A percentile compares a stretch with the other conserved stretches of the same genome.
phyloP scores from a whole-genome alignment of 305 asterid species.

The Coffea humblotiana region DNA sequence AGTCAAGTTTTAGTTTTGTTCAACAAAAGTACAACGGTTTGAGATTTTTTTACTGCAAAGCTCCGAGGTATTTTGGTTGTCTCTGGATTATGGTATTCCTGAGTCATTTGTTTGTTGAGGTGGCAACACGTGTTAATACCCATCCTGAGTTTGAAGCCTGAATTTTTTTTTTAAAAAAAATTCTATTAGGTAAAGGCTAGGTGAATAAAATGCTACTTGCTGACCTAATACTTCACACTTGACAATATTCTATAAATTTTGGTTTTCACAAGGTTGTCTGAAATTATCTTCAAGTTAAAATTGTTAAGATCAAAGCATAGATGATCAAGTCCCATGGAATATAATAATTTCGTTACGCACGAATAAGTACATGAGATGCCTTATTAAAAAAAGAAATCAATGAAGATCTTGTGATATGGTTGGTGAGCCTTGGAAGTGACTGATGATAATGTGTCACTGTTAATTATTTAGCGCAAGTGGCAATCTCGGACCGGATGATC shows the following conservation, averaged over 20 bases:
- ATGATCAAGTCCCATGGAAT: neutral
- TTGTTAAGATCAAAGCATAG: too few species aligned
- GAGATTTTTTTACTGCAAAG: neutral
- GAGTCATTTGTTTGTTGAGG: neutral
- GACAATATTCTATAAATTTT: neutral
- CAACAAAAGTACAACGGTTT: neutral
- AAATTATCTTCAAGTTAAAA: too few species aligned
- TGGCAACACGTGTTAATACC: neutral
- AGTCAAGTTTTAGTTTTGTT: neutral
- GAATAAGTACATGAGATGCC: neutral
- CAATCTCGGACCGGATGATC: too few species aligned
- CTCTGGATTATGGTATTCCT: neutral
- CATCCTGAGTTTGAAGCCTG: neutral
- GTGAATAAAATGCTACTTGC: neutral
- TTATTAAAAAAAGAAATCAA: neutral
- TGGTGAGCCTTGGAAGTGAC: neutral
- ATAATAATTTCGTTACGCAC: too few species aligned
- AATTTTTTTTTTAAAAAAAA: neutral
- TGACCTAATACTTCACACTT: neutral
- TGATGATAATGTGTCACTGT: neutral
- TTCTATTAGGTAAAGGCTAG: too few species aligned
- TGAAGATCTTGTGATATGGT: neutral
- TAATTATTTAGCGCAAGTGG: too few species aligned
- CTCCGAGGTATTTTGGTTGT: neutral
- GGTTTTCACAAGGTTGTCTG: neutral